Evolutionary conservation across 768 basidiomycete genomes (phyloP).

Genomic region (Fistulinella prunicolor): DNA sequence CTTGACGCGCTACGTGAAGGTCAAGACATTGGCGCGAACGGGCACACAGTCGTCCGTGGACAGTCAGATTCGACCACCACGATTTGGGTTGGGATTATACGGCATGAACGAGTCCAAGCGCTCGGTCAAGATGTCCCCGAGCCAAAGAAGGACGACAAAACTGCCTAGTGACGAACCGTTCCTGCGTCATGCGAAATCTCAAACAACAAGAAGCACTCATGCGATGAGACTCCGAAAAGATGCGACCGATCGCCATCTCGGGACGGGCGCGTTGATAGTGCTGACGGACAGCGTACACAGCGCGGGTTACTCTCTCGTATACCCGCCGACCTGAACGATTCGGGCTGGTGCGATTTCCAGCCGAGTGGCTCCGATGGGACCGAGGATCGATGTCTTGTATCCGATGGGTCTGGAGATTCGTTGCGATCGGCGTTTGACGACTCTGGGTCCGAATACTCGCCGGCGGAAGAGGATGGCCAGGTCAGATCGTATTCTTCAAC

Average conservation of each 20-base stretch:
- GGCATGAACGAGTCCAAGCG: slow-evolving; percentile 12
- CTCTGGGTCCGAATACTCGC: slow-evolving; percentile 32
- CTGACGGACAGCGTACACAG: slow-evolving; percentile 17
- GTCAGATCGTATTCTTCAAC: not conserved
- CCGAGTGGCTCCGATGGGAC: slow-evolving; percentile 15
- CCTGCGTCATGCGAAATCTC: slow-evolving; percentile 5
- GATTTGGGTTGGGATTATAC: slow-evolving; percentile 28
- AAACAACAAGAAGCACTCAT: slow-evolving; percentile 7
- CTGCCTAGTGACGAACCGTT: slow-evolving; percentile 1
- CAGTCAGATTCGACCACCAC: slow-evolving; percentile 21
- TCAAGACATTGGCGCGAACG: slow-evolving; percentile 14
- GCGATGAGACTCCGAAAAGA: slow-evolving; percentile 10
- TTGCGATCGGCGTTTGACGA: slow-evolving; percentile 22
- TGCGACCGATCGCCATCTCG: slow-evolving; percentile 10
- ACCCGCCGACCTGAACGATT: slow-evolving; percentile 4
- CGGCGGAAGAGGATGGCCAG: slow-evolving; percentile 20
- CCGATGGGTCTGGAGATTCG: slow-evolving; percentile 21
- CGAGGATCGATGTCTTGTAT: slow-evolving; percentile 11
- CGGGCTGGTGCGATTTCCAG: slow-evolving; percentile 18
- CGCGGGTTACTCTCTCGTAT: slow-evolving; percentile 17
- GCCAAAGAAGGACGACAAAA: slow-evolving; percentile 19
- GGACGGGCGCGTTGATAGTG: slow-evolving; percentile 2
- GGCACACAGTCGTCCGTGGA: slow-evolving; percentile 23
- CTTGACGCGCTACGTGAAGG: slow-evolving; percentile 13
- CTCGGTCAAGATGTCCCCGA: slow-evolving; percentile 3